Base-by-base conservation (phyloP, 2,329 filamentous ascomycete species). In the Fusarium phyllophilum region DNA sequence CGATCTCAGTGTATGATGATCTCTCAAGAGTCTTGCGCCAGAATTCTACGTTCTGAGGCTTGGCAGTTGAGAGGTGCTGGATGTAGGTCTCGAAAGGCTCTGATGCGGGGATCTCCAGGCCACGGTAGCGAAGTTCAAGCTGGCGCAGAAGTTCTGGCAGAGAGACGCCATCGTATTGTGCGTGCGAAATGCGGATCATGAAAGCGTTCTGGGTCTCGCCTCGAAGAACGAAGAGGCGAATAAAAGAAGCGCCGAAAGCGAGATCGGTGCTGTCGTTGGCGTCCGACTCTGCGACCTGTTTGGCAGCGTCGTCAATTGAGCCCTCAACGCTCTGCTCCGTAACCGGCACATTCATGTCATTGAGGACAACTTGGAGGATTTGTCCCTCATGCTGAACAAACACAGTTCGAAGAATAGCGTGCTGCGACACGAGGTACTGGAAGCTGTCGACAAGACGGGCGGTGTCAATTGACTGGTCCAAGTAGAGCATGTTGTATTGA, bases 141-240 rank as follows among this genome's bases (percentile, higher is more conserved):
- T 85, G 81, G 3, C 80, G 78, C 39, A 85, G 81, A 2, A 87
- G 78, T 9, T 81, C 79, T 1, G 85, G 85, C 7, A 87, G 78
- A 29, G 83, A 86, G 24, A 87, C 83, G 33, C 85, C 85, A 31
- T 87, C 85, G 57, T 87, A 87, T 70, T 87, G 85, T 1, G 86
- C 85, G 69, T 87, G 86, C 0, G 86, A 88, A 20, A 88, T 74
- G 11, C 76, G 76, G 15, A 78, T 78, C 68, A 78, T 75, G 12
- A 78, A 62, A 1, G 72, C 76, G 8, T 76, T 78, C 36, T 78
- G 76, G 11, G 29, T 64, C 7, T 63, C 57, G 0, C 76, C 74
- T 7, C 59, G 62, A 1, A 78, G 55, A 18, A 74, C 36, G 29
- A 78, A 78, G 2, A 78, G 64, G 7, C 66, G 73, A 8, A 78